Conservation (phyloP, 352 stramenopile genomes). For the Globisporangium iwayamae region DNA sequence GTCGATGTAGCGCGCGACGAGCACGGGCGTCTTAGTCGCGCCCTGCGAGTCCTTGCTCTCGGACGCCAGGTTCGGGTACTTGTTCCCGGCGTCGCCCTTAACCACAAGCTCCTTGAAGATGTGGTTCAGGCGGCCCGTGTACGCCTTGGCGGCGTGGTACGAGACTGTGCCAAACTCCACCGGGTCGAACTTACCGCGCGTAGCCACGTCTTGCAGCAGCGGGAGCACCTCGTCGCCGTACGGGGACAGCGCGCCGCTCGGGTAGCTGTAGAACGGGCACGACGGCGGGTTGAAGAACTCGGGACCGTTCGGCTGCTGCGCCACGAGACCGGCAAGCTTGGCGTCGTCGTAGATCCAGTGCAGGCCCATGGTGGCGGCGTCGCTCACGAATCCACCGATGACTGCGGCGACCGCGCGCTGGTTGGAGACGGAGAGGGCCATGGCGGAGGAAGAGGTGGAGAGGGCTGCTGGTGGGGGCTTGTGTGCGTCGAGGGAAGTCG, state of each 20-base stretch:
- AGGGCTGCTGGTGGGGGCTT: neutral
- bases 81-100: slow-evolving; percentile 59
- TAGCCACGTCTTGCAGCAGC: slow-evolving; percentile 49
- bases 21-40: slow-evolving; percentile 50
- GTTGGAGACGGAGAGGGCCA: slow-evolving; percentile 20
- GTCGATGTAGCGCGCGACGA: slow-evolving; percentile 47
- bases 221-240: slow-evolving; percentile 68
- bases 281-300: slow-evolving; percentile 61
- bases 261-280: slow-evolving; percentile 64
- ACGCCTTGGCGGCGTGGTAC: slow-evolving; percentile 53
- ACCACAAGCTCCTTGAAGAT: slow-evolving; percentile 66
- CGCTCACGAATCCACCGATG: slow-evolving; percentile 49
- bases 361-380: slow-evolving; percentile 65
- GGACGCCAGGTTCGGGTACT: slow-evolving; percentile 46
- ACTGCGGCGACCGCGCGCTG: slow-evolving; percentile 29
- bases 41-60: slow-evolving; percentile 58
- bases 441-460: neutral
- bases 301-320: slow-evolving; percentile 10
- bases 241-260: slow-evolving; percentile 45
- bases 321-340: slow-evolving; percentile 26
- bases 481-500: slow-evolving; percentile 1
- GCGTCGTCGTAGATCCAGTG: slow-evolving; percentile 76
- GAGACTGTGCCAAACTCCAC: slow-evolving; percentile 40
- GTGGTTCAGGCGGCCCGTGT: slow-evolving; percentile 55
- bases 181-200: slow-evolving; percentile 39